Evolutionary conservation across 495 filamentous ascomycete genomes (phyloP).

Genomic region (Xylaria intraflava): DNA sequence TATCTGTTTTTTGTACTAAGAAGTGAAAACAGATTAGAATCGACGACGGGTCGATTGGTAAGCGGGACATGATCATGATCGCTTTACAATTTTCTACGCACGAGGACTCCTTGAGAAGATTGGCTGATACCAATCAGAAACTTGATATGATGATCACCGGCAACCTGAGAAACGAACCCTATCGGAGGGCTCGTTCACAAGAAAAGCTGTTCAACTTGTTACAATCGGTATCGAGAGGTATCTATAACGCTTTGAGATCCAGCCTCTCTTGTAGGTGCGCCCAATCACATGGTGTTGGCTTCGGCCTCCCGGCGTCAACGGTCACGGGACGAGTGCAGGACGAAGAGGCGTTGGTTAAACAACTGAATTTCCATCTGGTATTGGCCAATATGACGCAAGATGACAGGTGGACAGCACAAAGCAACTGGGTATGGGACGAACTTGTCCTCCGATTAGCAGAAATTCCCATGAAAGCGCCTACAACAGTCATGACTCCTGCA

Average conservation of each 20-base stretch:
- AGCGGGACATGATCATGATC: slow-evolving; percentile 21
- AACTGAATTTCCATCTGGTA: slow-evolving; percentile 2
- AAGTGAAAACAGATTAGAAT: background rate
- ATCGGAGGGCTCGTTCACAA: slow-evolving; percentile 15
- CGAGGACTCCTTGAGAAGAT: slow-evolving; percentile 21
- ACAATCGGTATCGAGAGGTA: slow-evolving; percentile 22
- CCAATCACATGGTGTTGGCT: slow-evolving; percentile 8
- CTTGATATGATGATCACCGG: slow-evolving; percentile 28
- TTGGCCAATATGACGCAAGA: slow-evolving; percentile 1
- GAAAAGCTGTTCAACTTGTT: slow-evolving; percentile 21
- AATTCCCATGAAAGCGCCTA: background rate
- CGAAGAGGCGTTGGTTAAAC: slow-evolving; percentile 3
- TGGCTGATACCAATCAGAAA: slow-evolving; percentile 27
- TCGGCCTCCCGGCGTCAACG: slow-evolving; percentile 1
- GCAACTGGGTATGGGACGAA: slow-evolving; percentile 2
- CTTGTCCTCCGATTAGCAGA: background rate
- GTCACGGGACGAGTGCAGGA: background rate
- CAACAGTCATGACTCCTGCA: background rate
- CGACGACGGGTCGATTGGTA: background rate
- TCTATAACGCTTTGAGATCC: slow-evolving; percentile 29
- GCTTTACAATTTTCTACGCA: slow-evolving; percentile 23
- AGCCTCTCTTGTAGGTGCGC: slow-evolving; percentile 28
- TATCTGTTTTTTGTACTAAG: background rate
- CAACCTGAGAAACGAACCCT: slow-evolving; percentile 28
- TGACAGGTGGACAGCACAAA: background rate